These are phyloP conservation scores for Vicia villosa DNA, from an alignment of 306 rosid genomes.

Conservation along the genomic window DNA sequence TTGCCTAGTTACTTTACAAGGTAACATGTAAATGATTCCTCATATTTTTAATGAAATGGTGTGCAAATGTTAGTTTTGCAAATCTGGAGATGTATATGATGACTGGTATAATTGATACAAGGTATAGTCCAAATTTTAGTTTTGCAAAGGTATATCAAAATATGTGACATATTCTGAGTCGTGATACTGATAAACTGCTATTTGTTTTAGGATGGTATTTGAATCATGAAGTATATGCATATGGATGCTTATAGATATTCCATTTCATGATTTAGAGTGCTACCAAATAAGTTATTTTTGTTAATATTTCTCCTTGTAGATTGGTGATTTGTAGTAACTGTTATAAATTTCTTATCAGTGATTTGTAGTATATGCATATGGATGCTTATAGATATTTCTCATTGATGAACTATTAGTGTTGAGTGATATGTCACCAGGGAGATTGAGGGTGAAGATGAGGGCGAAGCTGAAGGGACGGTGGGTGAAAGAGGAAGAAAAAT, in stretches of 20 bases:
- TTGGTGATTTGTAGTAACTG: neutral
- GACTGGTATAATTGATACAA: conserved; percentile 55
- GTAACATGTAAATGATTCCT: neutral
- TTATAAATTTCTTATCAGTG: conserved; percentile 15
- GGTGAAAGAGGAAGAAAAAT: too few species aligned
- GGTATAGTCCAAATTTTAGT: conserved; percentile 33
- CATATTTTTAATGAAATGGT: conserved; percentile 18
- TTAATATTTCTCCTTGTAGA: neutral
- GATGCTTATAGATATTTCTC: too few species aligned
- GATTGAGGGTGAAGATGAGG: too few species aligned
- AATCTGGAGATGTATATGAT: conserved; percentile 51
- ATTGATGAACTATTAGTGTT: too few species aligned
- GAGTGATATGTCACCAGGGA: too few species aligned
- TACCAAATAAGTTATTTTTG: too few species aligned
- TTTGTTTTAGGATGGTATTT: conserved; percentile 58
- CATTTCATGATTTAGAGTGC: conserved; percentile 49
- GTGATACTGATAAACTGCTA: conserved; percentile 15
- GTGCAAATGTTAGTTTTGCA: conserved; percentile 48
- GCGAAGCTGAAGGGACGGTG: too few species aligned
- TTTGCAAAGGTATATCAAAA: neutral
- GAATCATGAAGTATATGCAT: conserved; percentile 58
- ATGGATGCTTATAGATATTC: conserved; percentile 58
- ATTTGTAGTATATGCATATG: too few species aligned
- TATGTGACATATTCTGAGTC: neutral
- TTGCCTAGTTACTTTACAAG: too few species aligned